Evolutionary conservation across 1,284 basidiomycete genomes (phyloP), one percentile per base, ranked within the genome.

Genomic region (Cutaneotrichosporon daszewskae): DNA sequence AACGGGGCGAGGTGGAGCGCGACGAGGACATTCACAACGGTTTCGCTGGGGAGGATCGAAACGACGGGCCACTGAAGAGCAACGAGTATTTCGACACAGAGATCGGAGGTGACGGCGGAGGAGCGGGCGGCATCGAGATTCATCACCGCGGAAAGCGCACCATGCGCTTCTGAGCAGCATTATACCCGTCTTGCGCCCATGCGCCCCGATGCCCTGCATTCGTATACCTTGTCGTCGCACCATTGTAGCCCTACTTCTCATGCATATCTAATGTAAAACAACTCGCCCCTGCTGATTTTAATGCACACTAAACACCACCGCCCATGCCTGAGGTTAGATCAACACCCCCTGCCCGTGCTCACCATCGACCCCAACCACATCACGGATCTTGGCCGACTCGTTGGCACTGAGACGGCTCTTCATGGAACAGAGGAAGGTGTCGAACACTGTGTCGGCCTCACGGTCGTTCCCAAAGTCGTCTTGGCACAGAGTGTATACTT

Each of bases 381-480:
- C 71, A 42, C 69, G 56, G 40, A 71, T 71, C 63, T 62, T 68
- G 10, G 71, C 71, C n/a, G 64, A 60, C 49, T 73, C 71, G 3
- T 64, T 64, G 1, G 69, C 68, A 28, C 59, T 66, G 46, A 73
- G 46, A 22, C 55, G 57, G 3, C 56, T 55, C 56, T 70, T 71
- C 55, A 69, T 60, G 12, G 59, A 55, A 20, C 62, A 36, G 53
- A 73, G 60, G 50, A 69, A 68, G n/a, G 55, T 58, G 50, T 71
- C 66, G 60, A 68, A 69, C 2, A 60, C 62, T 4, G 52, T 49
- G 42, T 77, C 75, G 8, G 79, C 73, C 32, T 84, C 72, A 37
- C 79, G 75, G 65, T 82, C 83, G 49, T 76, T 74, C 2, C 77
- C 77, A 58, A 81, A 85, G 55, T 82, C 80, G 52, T 84, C 77